A percentile compares a stretch with the other conserved stretches of the same genome.
Conservation (phyloP, 1,284 basidiomycete species). For the Naganishia cerealis region DNA sequence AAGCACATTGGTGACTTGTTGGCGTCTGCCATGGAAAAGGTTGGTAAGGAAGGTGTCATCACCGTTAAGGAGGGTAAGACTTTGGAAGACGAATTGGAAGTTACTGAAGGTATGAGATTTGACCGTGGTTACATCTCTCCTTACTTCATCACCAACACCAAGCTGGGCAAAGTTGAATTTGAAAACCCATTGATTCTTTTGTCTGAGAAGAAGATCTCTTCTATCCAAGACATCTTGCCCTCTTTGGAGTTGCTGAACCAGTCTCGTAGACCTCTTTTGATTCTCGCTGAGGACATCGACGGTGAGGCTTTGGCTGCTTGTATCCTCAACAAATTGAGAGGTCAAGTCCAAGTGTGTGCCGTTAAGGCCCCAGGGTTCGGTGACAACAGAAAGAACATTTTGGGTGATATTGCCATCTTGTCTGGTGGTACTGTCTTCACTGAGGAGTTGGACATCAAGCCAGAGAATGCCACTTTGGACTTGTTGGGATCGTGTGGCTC, state of each 20-base stretch:
- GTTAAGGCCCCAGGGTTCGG: constrained; percentile 98
- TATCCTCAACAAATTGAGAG: constrained; percentile 97
- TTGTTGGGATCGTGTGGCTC: constrained; percentile 88
- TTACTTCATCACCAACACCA: constrained; percentile 98
- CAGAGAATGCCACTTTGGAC: constrained; percentile 85
- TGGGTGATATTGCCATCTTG: constrained; percentile 94
- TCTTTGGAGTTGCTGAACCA: constrained; percentile 88
- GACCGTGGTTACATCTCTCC: constrained; percentile 98
- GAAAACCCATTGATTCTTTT: constrained; percentile 94
- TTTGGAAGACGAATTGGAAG: constrained; percentile 97
- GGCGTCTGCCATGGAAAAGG: constrained; percentile 98
- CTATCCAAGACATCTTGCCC: constrained; percentile 92
- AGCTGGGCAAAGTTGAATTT: constrained; percentile 92
- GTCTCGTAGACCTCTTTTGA: constrained; percentile 84
- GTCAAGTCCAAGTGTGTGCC: constrained; percentile 87
- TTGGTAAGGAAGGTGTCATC: constrained; percentile 99
- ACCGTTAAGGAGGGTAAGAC: constrained; percentile 98
- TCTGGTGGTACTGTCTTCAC: constrained; percentile 97
- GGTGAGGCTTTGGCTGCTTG: constrained; percentile 96
- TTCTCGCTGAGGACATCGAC: constrained; percentile 96
- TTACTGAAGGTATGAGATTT: constrained; percentile 99
- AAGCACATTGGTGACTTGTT: constrained; percentile 90
- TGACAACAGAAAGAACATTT: constrained; percentile 97
- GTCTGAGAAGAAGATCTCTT: constrained; percentile 96
- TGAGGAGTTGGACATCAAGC: constrained; percentile 96